These are phyloP conservation scores for Sungouiella thailandica DNA, from an alignment of 805 yeast species.

Conservation along the genomic window DNA sequence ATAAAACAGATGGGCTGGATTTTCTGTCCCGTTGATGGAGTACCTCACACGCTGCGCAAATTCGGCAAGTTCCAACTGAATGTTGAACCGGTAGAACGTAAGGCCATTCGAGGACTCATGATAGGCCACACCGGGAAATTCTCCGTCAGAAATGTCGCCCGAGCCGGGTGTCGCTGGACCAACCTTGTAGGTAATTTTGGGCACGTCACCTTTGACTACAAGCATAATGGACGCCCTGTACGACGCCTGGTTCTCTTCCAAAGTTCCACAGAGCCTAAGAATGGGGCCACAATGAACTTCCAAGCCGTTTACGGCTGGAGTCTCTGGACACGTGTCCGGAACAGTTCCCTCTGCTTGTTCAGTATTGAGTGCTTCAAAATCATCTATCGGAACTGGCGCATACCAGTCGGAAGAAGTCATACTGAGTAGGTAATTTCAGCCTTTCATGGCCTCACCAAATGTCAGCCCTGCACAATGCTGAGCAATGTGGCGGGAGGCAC, in stretches of 20 bases:
- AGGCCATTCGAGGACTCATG: constrained; percentile 41
- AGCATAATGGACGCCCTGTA: constrained; percentile 70
- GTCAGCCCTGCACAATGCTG: too few species aligned
- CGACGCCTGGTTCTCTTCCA: constrained; percentile 41
- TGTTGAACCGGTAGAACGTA: constrained; percentile 61
- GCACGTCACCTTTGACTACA: constrained; percentile 47
- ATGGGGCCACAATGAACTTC: constrained; percentile 73
- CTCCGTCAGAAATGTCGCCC: constrained; percentile 27
- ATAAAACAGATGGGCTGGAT: constrained; percentile 43
- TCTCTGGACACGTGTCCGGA: constrained; percentile 27
- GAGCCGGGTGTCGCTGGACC: constrained; percentile 28
- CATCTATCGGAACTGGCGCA: constrained; percentile 24
- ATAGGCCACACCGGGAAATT: constrained; percentile 42
- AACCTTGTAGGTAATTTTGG: constrained; percentile 28
- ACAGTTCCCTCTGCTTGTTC: constrained; percentile 15
- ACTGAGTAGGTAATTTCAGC: background rate
- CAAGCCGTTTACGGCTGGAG: constrained; percentile 24
- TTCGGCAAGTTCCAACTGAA: constrained; percentile 44
- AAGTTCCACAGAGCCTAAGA: constrained; percentile 59
- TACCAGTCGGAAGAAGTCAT: constrained; percentile 15
- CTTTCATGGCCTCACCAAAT: too few species aligned
- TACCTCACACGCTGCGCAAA: constrained; percentile 64
- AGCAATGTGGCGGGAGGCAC: too few species aligned
- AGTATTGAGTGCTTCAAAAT: constrained; percentile 24
- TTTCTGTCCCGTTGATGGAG: constrained; percentile 40